A percentile compares a stretch with the other conserved stretches of the same genome.
Evolutionary conservation across 352 stramenopile genomes (phyloP).

Genomic region (Globisporangium camurandrum): DNA sequence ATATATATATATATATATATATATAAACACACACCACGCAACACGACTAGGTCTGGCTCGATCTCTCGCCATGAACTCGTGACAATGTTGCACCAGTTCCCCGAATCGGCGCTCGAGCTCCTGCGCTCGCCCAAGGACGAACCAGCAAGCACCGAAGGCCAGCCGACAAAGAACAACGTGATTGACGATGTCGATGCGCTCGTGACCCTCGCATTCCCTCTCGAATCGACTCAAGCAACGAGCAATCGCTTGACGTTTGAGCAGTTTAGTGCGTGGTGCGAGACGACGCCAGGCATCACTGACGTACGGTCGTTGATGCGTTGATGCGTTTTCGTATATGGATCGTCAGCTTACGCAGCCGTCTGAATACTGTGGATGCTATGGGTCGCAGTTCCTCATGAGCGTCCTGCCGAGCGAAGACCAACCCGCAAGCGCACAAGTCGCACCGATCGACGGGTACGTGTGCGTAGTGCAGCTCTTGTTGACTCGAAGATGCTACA

Average conservation of each 20-base stretch:
- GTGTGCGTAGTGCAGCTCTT: not conserved
- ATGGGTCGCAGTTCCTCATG: slow-evolving; percentile 52
- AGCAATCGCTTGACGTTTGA: slow-evolving; percentile 78
- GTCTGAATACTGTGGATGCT: slow-evolving; percentile 1
- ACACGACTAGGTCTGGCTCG: slow-evolving; percentile 50
- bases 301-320: slow-evolving; percentile 29
- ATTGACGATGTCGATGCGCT: slow-evolving; percentile 75
- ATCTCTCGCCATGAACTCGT: slow-evolving; percentile 82
- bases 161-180: slow-evolving; percentile 7
- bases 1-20: not conserved
- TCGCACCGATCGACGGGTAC: slow-evolving; percentile 30
- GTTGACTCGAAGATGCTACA: too few species aligned
- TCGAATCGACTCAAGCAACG: slow-evolving; percentile 14
- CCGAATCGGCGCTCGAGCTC: slow-evolving; percentile 56
- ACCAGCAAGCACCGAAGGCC: not conserved
- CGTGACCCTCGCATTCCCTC: slow-evolving; percentile 72
- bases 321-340: too few species aligned
- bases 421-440: slow-evolving; percentile 13
- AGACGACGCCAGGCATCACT: slow-evolving; percentile 63
- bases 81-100: slow-evolving; percentile 84
- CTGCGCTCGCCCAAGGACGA: slow-evolving; percentile 37
- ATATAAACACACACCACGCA: not conserved
- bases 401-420: slow-evolving; percentile 70
- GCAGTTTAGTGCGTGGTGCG: slow-evolving; percentile 83
- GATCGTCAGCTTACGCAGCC: not conserved